A percentile compares a stretch with the other conserved stretches of the same genome.
These are phyloP conservation scores for Daldinia vernicosa DNA, from an alignment of 495 filamentous ascomycete genomes.

Conservation along the genomic window DNA sequence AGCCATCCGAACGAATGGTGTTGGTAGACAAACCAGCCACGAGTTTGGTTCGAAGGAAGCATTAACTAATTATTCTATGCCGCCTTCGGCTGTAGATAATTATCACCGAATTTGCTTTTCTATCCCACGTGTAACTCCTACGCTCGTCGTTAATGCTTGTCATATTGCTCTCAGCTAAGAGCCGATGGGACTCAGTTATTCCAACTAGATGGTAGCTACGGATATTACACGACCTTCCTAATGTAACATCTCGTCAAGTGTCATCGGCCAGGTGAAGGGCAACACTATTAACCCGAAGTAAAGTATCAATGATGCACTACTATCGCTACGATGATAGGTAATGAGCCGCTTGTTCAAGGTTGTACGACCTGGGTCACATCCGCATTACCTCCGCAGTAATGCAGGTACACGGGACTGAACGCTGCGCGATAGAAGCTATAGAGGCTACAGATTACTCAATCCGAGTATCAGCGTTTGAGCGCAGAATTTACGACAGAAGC, in stretches of 20 bases:
- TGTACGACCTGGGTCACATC: constrained; percentile 12
- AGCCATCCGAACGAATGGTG: not conserved
- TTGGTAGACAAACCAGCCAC: constrained; percentile 7
- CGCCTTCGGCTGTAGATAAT: not conserved
- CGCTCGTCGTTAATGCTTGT: constrained; percentile 17
- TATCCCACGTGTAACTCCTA: constrained; percentile 40
- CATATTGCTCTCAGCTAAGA: constrained; percentile 28
- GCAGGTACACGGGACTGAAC: constrained; percentile 10
- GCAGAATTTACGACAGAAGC: constrained; percentile 14
- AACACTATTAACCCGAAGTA: constrained; percentile 19
- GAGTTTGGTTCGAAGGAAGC: constrained; percentile 33
- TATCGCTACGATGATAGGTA: constrained; percentile 1
- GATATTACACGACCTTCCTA: constrained; percentile 42
- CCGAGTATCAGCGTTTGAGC: not conserved
- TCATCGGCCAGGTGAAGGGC: constrained; percentile 27
- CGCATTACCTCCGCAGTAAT: constrained; percentile 13
- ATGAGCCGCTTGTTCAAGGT: constrained; percentile 5
- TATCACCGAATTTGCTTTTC: constrained; percentile 16
- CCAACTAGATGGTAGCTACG: constrained; percentile 10
- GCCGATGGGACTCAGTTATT: constrained; percentile 19
- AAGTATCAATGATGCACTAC: constrained; percentile 10
- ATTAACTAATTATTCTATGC: constrained; percentile 1
- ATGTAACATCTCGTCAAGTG: constrained; percentile 14
- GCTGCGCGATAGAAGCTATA: constrained; percentile 9
- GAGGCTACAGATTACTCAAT: not conserved